Evolutionary conservation across 2,329 filamentous ascomycete genomes (phyloP), one percentile per base, ranked within the genome.

Genomic region (Xylaria digitata): DNA sequence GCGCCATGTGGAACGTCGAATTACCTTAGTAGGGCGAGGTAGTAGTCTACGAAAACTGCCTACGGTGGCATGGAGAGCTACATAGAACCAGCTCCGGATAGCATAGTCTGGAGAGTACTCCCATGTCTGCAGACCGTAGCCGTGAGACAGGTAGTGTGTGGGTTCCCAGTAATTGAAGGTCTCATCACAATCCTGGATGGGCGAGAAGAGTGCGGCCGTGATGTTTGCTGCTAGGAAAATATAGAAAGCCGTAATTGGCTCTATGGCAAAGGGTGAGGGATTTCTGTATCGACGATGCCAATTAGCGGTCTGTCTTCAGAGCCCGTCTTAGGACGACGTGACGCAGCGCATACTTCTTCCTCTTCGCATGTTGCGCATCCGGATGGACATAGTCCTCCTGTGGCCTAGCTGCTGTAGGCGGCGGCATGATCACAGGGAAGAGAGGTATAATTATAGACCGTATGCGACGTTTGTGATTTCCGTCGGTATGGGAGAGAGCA

Each of bases 111-210:
- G 96, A 0, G 95, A 97, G 81, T 98, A 99, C 80, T 99, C 96
- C 96, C 96, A 99, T 0, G 96, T 99, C 82, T 99, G 94, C 57
- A 97, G 85, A 45, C 95, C 96, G 76, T 97, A 95, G 74, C 93
- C 92, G 82, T 97, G 94, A 66, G 89, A 91, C 32, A 99, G 86
- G 80, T 97, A 99, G 80, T 99, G 96, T 0, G 94, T 89, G 0
- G 96, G 95, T 75, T 99, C 96, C 94, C 95, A 99, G 83, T 97
- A 99, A 79, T 99, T 99, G 86, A 97, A 99, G 11, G 95, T 95
- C 82, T 99, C 96, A 75, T 99, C 96, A 78, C 96, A 99, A 80
- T 99, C 96, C 78, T 97, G 94, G 71, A 99, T 97, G 0, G 96
- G 96, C 1, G 94, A 90, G 78, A 90, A 95, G 37, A 91, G 75